Evolutionary conservation across 257 asterid genomes (phyloP), one percentile per base, ranked within the genome.

Genomic region (Plantago elongata): DNA sequence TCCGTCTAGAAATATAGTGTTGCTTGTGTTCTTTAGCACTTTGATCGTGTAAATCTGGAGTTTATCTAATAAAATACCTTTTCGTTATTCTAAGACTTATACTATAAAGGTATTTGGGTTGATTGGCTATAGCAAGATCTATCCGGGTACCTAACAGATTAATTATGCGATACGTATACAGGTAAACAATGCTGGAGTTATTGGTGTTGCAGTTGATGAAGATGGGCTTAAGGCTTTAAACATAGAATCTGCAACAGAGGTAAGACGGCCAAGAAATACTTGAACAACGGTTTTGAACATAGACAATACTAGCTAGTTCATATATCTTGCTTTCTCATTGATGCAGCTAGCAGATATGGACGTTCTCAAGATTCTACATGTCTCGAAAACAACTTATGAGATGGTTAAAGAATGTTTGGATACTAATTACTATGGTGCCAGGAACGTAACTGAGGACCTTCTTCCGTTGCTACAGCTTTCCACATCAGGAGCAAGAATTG

Each of bases 301-400:
- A 22, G 27, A 22, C 27, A 22, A 22, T 22, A 22, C 27, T 22
- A 22, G 27, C 2, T 22, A 11, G 1, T 8, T 43, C 3, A 51
- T 13, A 1, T 27, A 16, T 54, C 60, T 57, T 51, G 7, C 4
- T 44, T 29, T 60, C 4, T 65, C 11, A 29, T 13, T 57, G 9
- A 13, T 73, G 77, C 85, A 90, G 95, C 82, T 87, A 27, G 82
- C 92, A 29, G 95, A 95, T 13, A 81, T 76, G 74, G 92, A 78
- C 3, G 80, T 71, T 17, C 69, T 78, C 69, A 11, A 79, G 65
- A 54, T 86, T 40, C 86, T 81, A 65, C 84, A 74, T 65, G 86
- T 75, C 43, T 43, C 11, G 12, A 11, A 43, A 43, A 43, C 46
- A 43, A 7, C 11, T 1, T 8, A 8, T 43, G 46, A 9, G 18